Evolutionary conservation across 2,329 filamentous ascomycete genomes (phyloP).

Genomic region (Ceratocystis lukuohia): DNA sequence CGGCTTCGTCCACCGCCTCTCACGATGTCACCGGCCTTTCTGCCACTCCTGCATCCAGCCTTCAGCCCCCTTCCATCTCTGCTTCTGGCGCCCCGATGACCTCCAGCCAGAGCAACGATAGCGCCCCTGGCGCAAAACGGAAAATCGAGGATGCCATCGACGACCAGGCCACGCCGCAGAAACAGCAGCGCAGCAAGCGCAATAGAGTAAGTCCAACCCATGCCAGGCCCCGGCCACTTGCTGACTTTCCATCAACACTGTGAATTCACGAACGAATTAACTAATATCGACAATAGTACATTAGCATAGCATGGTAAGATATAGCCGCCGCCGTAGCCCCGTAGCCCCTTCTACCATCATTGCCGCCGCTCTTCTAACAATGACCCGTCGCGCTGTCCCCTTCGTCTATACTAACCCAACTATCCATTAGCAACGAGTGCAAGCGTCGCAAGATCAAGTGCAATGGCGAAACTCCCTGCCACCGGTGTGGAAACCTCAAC

Average conservation of each 20-base stretch:
- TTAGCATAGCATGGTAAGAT: conserved; percentile 46
- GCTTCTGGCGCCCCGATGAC: neutral
- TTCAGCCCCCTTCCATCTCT: neutral
- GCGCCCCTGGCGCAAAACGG: conserved; percentile 24
- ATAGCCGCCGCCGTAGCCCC: neutral
- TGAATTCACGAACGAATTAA: neutral
- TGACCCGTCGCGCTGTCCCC: neutral
- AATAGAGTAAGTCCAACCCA: conserved; percentile 36
- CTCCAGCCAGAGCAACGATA: neutral
- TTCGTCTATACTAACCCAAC: neutral
- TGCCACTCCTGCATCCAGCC: neutral
- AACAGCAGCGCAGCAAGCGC: conserved; percentile 46
- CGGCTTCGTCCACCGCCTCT: neutral
- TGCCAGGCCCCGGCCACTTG: neutral
- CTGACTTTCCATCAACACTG: too few species aligned
- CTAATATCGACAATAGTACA: conserved; percentile 33
- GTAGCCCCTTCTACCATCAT: conserved; percentile 13
- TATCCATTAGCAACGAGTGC: conserved; percentile 48
- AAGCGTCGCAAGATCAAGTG: conserved; percentile 66
- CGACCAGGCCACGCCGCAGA: conserved; percentile 29
- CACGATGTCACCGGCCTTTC: neutral
- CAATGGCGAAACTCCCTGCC: conserved; percentile 55
- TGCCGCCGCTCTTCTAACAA: neutral
- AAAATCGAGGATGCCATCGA: conserved; percentile 29
- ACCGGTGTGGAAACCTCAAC: conserved; percentile 55